Evolutionary conservation across 2,329 filamentous ascomycete species (phyloP), one percentile per base, ranked within the genome.

Genomic region (Epichloe sp.): DNA sequence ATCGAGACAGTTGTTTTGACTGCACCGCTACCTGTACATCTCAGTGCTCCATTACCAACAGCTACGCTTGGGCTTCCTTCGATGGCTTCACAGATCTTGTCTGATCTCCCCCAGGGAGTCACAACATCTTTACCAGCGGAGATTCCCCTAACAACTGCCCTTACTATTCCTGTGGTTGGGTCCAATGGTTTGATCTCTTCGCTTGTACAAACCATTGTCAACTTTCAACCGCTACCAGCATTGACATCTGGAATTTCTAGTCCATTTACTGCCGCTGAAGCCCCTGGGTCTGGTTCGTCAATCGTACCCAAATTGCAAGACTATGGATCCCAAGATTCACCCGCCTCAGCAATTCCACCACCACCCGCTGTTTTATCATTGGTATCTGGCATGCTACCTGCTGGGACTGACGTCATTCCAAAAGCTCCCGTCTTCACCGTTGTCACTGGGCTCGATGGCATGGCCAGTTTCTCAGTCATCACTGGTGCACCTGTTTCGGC

Each of bases 181-280:
- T 52, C 60, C 11, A 58, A 68, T 55, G 65, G 65, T 5, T 50
- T 59, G n/a, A 55, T 55, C 1, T 66, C 65, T 2, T 57, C 65
- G 12, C 55, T 63, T 31, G 59, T 65, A 10, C 59, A 66, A 44
- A 67, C 65, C 12, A 55, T 68, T 34, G 55, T 68, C 21, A 53
- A 65, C 26, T 56, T 58, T 11, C 59, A 58, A 43, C 17, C 53
- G 38, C 45, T 26, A 47, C 60, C 45, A 56, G 56, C 15, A 49
- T 23, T 41, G 21, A 44, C 48, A 6, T 47, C 55, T 19, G 53
- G 59, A n/a, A 47, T 55, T 7, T 21, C 49, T 4, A 48, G 52
- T 31, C 50, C 56, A 15, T 49, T 52, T 8, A 54, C 57, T 50
- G 57, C 53, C 1, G 43, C 42, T 11, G 48, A 35, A 46, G 43